A percentile compares a stretch with the other conserved stretches of the same genome.
Evolutionary conservation across 805 yeast genomes (phyloP).

Genomic region (Phaffomyces antillensis): DNA sequence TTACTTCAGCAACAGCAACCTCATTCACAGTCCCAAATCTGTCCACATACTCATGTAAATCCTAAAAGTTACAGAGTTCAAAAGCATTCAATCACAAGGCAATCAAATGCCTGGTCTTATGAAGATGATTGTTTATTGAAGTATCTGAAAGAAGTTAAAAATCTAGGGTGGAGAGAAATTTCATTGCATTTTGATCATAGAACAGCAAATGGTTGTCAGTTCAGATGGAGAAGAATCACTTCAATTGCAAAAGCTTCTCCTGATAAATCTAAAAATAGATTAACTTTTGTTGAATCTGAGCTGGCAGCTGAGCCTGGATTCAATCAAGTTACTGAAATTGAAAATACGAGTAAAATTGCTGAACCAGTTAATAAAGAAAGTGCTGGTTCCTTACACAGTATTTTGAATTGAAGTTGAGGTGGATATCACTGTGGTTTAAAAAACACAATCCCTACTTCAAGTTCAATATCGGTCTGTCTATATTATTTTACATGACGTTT

Average conservation of each 20-base stretch:
- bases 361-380: background rate
- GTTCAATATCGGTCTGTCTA: too few species aligned
- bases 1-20: background rate
- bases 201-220: slow-evolving; percentile 72
- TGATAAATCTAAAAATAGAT: background rate
- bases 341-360: too few species aligned
- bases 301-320: background rate
- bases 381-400: slow-evolving; percentile 4
- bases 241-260: slow-evolving; percentile 7
- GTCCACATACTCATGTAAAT: background rate
- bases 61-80: slow-evolving; percentile 7
- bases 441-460: too few species aligned
- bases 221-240: slow-evolving; percentile 57
- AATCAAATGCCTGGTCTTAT: slow-evolving; percentile 49
- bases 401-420: slow-evolving; percentile 3
- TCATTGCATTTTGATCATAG: slow-evolving; percentile 59
- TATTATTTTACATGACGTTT: too few species aligned
- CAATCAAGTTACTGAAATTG: too few species aligned
- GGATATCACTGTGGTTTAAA: too few species aligned
- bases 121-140: slow-evolving; percentile 54
- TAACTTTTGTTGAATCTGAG: too few species aligned
- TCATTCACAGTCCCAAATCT: background rate
- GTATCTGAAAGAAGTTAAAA: slow-evolving; percentile 58
- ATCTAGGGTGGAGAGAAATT: slow-evolving; percentile 73
- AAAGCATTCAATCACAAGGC: slow-evolving; percentile 14